Base-by-base conservation (phyloP, 306 rosid genomes). In the Comarum palustre region DNA sequence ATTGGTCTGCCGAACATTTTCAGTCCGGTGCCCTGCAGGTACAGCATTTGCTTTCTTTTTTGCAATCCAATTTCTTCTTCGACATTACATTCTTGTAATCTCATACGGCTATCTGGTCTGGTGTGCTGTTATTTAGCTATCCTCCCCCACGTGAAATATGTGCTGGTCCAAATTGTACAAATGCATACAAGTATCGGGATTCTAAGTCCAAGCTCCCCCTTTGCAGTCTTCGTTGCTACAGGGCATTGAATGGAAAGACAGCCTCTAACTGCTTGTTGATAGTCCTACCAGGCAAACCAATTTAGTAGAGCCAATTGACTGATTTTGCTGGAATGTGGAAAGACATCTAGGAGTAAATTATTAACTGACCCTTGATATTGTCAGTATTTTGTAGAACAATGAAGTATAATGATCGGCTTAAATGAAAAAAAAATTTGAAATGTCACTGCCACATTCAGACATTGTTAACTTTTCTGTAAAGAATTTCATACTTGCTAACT, bases 61-160 rank as follows among this genome's bases (percentile, higher is more conserved):
- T 43, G 19, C 64, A 14, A 1, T 16, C 43, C 36, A 34, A 17
- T 58, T 41, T 75, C 54, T 36, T 8, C 24, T 14, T 68, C 20
- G 38, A 48, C 59, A 8, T 61, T 24, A 10, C 2, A 19, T 45
- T 68, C 62, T 29, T 61, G 63, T 52, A 65, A 59, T 75, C 3
- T 47, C 15, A 19, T 6, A 34, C 46, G 55, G 72, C 8, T 71
- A 55, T 66, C 38, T 31, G 77, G 24, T 31, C 12, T 46, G 55
- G 11, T 85, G 78, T 11, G 25, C 55, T 71, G 19, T 39, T 72
- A 41, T 80, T 59, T 77, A 88, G 93, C 69, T 88, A 88, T 68
- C 93, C 90, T 50, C 89, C 87, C 20, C 85, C 90, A 0, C 80
- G 87, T 5, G 93, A 88, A 81, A 84, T 62, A 72, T 88, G 93